phyloP scores from a whole-genome alignment of 345 rosid species.

The Citrus trifoliata region DNA sequence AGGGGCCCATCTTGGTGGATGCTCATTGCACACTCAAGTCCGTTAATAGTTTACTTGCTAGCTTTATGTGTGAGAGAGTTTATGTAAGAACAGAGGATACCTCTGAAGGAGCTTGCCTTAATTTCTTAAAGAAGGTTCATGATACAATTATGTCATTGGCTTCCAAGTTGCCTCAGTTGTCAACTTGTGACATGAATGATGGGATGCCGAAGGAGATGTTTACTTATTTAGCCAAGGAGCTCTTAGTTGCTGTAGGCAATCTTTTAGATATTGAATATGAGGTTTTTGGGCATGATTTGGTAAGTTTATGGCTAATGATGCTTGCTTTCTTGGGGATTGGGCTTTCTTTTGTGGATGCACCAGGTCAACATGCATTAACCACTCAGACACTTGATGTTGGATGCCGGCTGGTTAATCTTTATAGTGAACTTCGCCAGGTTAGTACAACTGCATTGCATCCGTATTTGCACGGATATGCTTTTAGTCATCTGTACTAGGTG shows the following conservation, averaged over 20 bases:
- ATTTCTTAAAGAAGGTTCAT: conserved; percentile 63
- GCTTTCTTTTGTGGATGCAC: conserved; percentile 32
- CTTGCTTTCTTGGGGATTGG: conserved; percentile 54
- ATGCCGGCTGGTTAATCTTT: conserved; percentile 71
- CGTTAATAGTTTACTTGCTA: conserved; percentile 50
- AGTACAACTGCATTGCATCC: conserved; percentile 22
- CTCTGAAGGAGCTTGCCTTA: conserved; percentile 71
- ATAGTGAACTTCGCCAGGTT: conserved; percentile 92
- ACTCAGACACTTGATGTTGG: conserved; percentile 48
- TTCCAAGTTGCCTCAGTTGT: conserved; percentile 29
- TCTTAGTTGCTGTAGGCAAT: conserved; percentile 51
- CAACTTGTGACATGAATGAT: conserved; percentile 25
- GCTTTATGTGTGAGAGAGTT: conserved; percentile 47
- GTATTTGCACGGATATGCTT: neutral
- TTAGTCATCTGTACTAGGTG: neutral
- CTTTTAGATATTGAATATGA: conserved; percentile 77
- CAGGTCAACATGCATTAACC: conserved; percentile 34
- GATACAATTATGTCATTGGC: conserved; percentile 48
- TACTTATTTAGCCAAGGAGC: conserved; percentile 56
- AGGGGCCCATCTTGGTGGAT: conserved; percentile 34
- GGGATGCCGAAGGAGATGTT: conserved; percentile 31
- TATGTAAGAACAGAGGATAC: conserved; percentile 75
- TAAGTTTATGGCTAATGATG: conserved; percentile 60
- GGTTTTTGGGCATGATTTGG: conserved; percentile 63
- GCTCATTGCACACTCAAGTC: conserved; percentile 48